These are phyloP conservation scores for Quercus tomentella DNA, from an alignment of 331 rosid species.

Conservation along the genomic window DNA sequence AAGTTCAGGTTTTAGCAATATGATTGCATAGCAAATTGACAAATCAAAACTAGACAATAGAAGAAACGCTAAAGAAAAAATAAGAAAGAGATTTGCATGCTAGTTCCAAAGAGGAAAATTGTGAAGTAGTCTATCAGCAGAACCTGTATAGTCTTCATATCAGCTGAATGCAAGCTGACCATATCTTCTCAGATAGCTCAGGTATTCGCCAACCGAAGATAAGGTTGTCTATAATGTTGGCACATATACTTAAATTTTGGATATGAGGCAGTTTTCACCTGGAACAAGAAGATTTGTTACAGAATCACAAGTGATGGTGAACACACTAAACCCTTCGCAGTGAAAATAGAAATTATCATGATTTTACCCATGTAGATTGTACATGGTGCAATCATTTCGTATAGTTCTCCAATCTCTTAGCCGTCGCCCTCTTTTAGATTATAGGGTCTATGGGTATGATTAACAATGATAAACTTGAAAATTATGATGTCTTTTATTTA, in stretches of 20 bases:
- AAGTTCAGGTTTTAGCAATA: no score
- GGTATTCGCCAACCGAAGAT: neutral
- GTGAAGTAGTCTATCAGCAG: neutral
- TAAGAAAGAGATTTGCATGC: neutral
- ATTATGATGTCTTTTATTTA: neutral
- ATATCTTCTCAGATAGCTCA: constrained; percentile 29
- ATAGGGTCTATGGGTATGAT: neutral
- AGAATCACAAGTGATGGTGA: constrained; percentile 1
- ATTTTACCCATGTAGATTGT: neutral
- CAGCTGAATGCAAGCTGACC: constrained; percentile 41
- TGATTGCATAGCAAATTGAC: neutral
- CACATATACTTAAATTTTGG: neutral
- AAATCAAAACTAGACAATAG: neutral
- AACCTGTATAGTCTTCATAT: constrained; percentile 52
- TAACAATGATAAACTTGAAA: neutral
- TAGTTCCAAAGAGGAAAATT: neutral
- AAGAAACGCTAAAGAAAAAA: neutral
- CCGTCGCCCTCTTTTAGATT: neutral
- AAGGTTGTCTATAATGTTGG: neutral
- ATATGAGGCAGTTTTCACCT: constrained; percentile 20
- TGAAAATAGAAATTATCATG: neutral
- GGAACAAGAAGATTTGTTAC: neutral
- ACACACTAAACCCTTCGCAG: neutral
- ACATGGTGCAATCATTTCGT: neutral
- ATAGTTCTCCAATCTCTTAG: neutral